Evolutionary conservation across 1,284 basidiomycete species (phyloP), one percentile per base, ranked within the genome.

Genomic region (Thecaphora thlaspeos): DNA sequence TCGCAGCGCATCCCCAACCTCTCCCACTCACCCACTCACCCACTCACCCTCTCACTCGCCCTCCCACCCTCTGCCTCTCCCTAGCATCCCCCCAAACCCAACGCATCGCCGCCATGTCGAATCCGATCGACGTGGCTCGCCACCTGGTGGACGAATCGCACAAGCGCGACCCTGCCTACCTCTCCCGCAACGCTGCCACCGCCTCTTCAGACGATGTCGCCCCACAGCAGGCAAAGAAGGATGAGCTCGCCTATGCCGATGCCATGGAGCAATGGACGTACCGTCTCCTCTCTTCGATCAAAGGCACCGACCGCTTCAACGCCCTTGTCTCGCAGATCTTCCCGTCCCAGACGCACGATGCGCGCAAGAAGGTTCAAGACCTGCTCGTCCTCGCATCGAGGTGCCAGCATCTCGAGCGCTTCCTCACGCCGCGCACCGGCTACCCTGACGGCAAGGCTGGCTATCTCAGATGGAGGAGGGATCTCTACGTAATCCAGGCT

Each of bases 381-480:
- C 56, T 71, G 12, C 48, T 76, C 18, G 52, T 57, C 8, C 54
- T 76, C n/a, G 75, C 69, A 2, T 70, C 75, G 15, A 51, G 75
- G 7, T 76, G 71, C 41, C 75, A 76, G 46, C 75, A 76, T 46
- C 61, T 76, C 30, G 73, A 72, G 41, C 61, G 75, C 14, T 76
- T 74, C 51, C 45, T 58, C 22, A 67, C 62, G 3, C 75, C 75
- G 0, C 61, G 75, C 15, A 40, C 63, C 9, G 41, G 59, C 11
- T 74, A 69, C 36, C 75, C 75, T 2, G 73, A 74, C 1, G 75
- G 75, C 34, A 75, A 75, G 50, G 68, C 73, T 7, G 72, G 73
- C 11, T 76, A 75, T 36, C 51, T 76, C 34, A 66, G 66, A n/a
- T 76, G 75, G 75, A 46, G 75, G 10, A 30, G 70, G 3, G 59